Evolutionary conservation across 2,329 filamentous ascomycete genomes (phyloP).

Genomic region (Colletotrichum somersetense): DNA sequence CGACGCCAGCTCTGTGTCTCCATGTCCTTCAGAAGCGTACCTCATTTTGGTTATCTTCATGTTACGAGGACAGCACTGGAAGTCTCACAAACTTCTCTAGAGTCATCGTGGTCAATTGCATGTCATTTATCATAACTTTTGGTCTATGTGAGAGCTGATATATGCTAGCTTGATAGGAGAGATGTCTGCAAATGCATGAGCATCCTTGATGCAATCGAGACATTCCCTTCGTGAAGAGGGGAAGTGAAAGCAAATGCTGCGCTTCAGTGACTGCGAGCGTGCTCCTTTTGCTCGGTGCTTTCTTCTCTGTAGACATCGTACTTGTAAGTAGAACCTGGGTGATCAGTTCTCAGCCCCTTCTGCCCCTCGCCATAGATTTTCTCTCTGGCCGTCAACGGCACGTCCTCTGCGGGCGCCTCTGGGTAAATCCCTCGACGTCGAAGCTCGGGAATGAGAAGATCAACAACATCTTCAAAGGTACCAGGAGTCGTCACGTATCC

Average conservation of each 20-base stretch:
- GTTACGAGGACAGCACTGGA: neutral
- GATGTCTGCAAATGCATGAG: neutral
- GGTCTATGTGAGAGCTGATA: no score
- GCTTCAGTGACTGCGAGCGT: neutral
- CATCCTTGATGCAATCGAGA: neutral
- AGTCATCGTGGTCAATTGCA: neutral
- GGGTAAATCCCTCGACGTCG: constrained; percentile 49
- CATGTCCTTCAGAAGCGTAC: neutral
- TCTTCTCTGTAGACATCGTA: constrained; percentile 73
- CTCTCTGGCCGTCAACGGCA: constrained; percentile 66
- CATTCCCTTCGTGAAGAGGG: neutral
- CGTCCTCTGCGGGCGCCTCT: constrained; percentile 48
- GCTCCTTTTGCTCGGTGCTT: neutral
- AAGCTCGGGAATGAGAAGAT: constrained; percentile 49
- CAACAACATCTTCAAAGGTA: constrained; percentile 50
- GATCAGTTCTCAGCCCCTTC: constrained; percentile 67
- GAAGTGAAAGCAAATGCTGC: neutral
- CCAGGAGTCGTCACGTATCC: constrained; percentile 59
- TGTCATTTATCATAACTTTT: neutral
- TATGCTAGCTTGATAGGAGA: neutral
- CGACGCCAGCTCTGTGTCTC: neutral
- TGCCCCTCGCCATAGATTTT: constrained; percentile 74
- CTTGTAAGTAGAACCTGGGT: constrained; percentile 70
- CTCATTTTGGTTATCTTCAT: neutral
- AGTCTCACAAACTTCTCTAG: neutral